Conservation (phyloP, 345 rosid genomes). For the Orychophragmus violaceus region DNA sequence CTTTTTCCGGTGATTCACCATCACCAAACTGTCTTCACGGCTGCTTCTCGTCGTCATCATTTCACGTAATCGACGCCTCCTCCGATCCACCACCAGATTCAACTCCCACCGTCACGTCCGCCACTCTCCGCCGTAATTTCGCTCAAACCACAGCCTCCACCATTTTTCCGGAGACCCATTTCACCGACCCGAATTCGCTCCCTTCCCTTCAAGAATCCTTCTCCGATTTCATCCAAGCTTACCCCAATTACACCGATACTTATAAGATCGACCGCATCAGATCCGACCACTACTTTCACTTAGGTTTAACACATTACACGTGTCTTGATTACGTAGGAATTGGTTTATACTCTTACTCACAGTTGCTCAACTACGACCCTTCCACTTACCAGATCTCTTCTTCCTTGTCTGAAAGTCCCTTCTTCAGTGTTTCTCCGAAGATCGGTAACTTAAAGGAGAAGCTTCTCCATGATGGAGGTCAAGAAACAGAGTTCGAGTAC, state of each 20-base stretch:
- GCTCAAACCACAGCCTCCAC: conserved; percentile 52
- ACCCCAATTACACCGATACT: conserved; percentile 55
- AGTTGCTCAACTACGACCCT: conserved; percentile 45
- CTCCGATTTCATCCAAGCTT: conserved; percentile 54
- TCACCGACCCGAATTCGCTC: conserved; percentile 76
- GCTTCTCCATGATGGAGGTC: conserved; percentile 74
- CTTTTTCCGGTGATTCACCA: conserved; percentile 38
- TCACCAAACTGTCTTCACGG: conserved; percentile 46
- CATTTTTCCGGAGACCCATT: conserved; percentile 63
- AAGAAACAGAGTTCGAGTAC: conserved; percentile 56
- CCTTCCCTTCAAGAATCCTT: conserved; percentile 63
- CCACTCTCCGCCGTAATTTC: conserved; percentile 60
- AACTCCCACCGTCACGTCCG: conserved; percentile 41
- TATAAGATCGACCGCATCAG: conserved; percentile 56
- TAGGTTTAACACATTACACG: conserved; percentile 50
- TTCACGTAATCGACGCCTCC: conserved; percentile 21
- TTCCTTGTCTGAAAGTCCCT: conserved; percentile 56
- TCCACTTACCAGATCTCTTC: conserved; percentile 36
- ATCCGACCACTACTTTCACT: conserved; percentile 61
- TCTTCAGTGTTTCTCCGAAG: conserved; percentile 74
- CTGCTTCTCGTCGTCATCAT: conserved; percentile 49
- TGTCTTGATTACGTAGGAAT: conserved; percentile 92
- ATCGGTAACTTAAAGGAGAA: conserved; percentile 71
- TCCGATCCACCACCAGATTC: conserved; percentile 32
- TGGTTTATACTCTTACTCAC: conserved; percentile 79